phyloP scores from a whole-genome alignment of 2,329 filamentous ascomycete species.

The Pezizomycotina sp. region DNA sequence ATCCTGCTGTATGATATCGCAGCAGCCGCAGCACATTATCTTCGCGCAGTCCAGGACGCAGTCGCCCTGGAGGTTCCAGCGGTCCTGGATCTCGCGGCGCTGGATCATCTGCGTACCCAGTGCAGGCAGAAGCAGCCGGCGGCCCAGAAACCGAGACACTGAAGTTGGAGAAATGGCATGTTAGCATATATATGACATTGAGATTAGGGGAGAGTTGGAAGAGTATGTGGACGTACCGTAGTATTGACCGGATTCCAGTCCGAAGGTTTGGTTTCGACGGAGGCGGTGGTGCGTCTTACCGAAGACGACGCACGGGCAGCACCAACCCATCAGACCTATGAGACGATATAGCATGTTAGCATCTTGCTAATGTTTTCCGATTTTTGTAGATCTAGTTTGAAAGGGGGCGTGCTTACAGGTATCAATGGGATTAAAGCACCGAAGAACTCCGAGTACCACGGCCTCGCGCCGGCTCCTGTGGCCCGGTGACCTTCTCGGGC shows the following conservation, averaged over 20 bases:
- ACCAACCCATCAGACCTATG: slow-evolving; percentile 26
- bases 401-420: slow-evolving; percentile 6
- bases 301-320: slow-evolving; percentile 29
- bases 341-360: too few relatives aligned
- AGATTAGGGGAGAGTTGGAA: background rate
- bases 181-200: background rate
- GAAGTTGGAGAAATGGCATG: background rate
- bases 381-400: background rate
- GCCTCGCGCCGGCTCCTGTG: slow-evolving; percentile 13
- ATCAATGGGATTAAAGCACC: slow-evolving; percentile 13
- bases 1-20: slow-evolving; percentile 42
- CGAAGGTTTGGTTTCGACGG: slow-evolving; percentile 26
- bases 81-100: slow-evolving; percentile 38
- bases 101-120: slow-evolving; percentile 35
- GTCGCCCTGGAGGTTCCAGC: slow-evolving; percentile 38
- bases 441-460: slow-evolving; percentile 8
- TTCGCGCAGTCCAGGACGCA: slow-evolving; percentile 36
- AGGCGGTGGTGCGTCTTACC: slow-evolving; percentile 29
- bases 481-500: slow-evolving; percentile 18
- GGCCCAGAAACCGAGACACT: slow-evolving; percentile 19
- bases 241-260: slow-evolving; percentile 27
- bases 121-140: slow-evolving; percentile 16
- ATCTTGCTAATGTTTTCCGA: too few relatives aligned
- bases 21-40: slow-evolving; percentile 41
- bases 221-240: slow-evolving; percentile 20